Evolutionary conservation across 345 rosid genomes (phyloP).

Genomic region (Gossypium bickii): DNA sequence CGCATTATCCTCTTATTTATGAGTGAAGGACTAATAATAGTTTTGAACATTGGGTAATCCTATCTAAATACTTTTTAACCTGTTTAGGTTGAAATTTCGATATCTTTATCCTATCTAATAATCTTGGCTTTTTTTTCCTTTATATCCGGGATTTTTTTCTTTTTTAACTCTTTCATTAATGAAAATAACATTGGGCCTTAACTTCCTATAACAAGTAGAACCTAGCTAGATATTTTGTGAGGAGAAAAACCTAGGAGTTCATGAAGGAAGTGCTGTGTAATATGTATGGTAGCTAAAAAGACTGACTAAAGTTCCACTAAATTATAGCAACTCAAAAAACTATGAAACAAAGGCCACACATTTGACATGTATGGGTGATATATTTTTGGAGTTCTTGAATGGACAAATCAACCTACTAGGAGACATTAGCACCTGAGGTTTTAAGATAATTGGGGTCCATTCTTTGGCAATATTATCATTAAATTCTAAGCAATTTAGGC

Average conservation of each 20-base stretch:
- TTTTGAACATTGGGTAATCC: too few species aligned
- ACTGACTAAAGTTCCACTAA: constrained; percentile 5
- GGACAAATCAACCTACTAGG: constrained; percentile 36
- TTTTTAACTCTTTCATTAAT: not conserved
- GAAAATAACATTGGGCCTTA: not conserved
- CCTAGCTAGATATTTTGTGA: not conserved
- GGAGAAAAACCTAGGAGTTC: not conserved
- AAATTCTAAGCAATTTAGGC: not conserved
- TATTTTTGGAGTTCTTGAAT: constrained; percentile 14
- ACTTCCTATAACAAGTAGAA: not conserved
- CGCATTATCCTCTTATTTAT: too few species aligned
- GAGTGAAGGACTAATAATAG: too few species aligned
- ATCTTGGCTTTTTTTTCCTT: not conserved
- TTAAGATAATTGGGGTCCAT: constrained; percentile 27
- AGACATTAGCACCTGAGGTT: constrained; percentile 41
- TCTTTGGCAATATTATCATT: constrained; percentile 3
- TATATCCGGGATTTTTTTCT: not conserved
- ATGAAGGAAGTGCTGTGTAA: not conserved
- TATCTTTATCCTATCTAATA: too few species aligned
- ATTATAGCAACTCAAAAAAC: not conserved
- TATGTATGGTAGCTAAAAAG: not conserved
- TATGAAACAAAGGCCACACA: not conserved
- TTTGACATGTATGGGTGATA: constrained; percentile 16
- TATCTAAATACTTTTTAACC: too few species aligned
- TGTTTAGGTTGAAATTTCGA: too few species aligned